Base-by-base conservation (phyloP, 345 rosid genomes). In the Murraya paniculata region DNA sequence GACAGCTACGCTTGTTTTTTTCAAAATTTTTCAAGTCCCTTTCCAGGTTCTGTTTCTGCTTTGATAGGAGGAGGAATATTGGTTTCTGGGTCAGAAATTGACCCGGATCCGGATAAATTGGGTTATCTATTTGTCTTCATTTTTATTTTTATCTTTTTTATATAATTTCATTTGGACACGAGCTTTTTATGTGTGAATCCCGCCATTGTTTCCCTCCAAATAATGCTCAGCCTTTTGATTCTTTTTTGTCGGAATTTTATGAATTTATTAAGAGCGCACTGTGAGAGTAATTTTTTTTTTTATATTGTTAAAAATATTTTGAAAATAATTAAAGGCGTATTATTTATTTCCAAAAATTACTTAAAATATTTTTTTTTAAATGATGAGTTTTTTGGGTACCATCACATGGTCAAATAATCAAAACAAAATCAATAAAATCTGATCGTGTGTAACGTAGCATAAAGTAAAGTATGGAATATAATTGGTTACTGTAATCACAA, bases 191-290 rank as follows among this genome's bases (percentile, higher is more conserved):
- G 33, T 56, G 64, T n/a, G 65, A 57, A 22, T 58, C 76, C 76
- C 76, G 76, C 76, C 53, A 33, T 36, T 24, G 7, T 58, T 72
- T 72, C 66, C 76, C 76, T 57, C 66, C 76, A 58, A 58, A n/a
- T 35, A 4, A 7, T 36, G 30, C 11, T 22, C 31, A 1, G 22
- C 50, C 14, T 21, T 72, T 36, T 8, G 33, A 72, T 58, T 57
- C 16, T 33, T 4, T 72, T 57, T 4, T 45, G 39, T 71, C 62
- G 74, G 61, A 71, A 71, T 53, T 18, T 53, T 4, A 53, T 53
- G 21, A 18, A 53, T 53, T 53, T 19, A 16, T 53, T 18, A 53
- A 53, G 57, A 19, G 55, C 21, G 56, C 56, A 50, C n/a, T 50
- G 19, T 0, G 21, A 50, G 5, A 50, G 57, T 53, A 53, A 0